A percentile compares a stretch with the other conserved stretches of the same genome.
Conservation (phyloP, 306 rosid species). For the Cicer chorassanicum region DNA sequence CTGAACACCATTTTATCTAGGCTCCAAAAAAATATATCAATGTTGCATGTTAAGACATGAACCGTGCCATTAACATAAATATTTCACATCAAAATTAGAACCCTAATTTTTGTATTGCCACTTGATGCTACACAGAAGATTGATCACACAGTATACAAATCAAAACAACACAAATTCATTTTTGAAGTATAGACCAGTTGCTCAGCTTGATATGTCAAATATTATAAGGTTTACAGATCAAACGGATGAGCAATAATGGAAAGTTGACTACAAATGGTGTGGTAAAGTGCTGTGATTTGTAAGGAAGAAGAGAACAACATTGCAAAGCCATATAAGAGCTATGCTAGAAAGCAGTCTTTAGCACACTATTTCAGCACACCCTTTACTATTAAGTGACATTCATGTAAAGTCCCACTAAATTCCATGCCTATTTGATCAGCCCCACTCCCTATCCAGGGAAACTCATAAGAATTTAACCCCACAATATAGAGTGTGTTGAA, state of each 20-base stretch:
- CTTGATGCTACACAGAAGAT: constrained; percentile 17
- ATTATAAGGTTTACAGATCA: constrained; percentile 1
- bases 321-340: not conserved
- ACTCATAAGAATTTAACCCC: constrained; percentile 1
- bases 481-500: not conserved
- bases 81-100: constrained; percentile 39
- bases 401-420: not conserved
- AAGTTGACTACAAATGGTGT: constrained; percentile 4
- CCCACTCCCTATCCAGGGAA: not conserved
- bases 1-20: constrained; percentile 5
- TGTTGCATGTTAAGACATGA: constrained; percentile 3
- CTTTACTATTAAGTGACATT: not conserved
- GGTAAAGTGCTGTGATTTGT: not conserved
- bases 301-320: not conserved
- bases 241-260: not conserved
- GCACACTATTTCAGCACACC: not conserved
- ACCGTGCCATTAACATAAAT: constrained; percentile 3
- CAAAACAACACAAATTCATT: not conserved
- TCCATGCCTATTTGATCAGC: not conserved
- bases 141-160: not conserved
- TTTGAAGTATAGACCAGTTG: constrained; percentile 7
- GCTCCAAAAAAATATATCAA: not conserved
- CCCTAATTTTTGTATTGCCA: constrained; percentile 31
- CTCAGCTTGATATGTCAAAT: not conserved
- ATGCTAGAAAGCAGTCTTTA: not conserved